Evolutionary conservation across 495 filamentous ascomycete species (phyloP).

Genomic region (Penicillium goetzii): DNA sequence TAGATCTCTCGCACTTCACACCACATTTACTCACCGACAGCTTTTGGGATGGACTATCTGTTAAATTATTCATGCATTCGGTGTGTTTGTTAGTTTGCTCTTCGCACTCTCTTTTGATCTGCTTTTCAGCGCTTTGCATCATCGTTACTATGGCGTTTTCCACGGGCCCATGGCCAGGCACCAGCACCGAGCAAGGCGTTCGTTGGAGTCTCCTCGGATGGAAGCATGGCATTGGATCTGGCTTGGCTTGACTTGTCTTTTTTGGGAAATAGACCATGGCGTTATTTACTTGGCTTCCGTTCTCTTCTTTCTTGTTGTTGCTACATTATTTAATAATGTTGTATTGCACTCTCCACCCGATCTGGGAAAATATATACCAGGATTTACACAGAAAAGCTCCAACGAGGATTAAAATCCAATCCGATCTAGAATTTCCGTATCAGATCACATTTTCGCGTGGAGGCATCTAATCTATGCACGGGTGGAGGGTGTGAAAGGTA

Average conservation of each 20-base stretch:
- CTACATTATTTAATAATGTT: background rate
- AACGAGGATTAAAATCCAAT: background rate
- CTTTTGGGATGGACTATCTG: background rate
- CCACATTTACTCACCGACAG: constrained; percentile 1
- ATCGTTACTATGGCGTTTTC: constrained; percentile 16
- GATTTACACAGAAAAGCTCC: background rate
- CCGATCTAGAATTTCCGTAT: background rate
- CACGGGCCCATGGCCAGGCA: background rate
- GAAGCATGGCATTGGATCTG: constrained; percentile 7
- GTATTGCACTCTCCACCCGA: background rate
- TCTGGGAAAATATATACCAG: background rate
- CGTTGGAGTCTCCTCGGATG: constrained; percentile 4
- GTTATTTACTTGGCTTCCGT: background rate
- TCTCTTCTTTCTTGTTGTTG: background rate
- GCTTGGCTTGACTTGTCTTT: background rate
- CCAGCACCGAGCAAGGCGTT: constrained; percentile 7
- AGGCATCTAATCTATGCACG: background rate
- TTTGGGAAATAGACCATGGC: background rate
- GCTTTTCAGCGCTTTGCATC: constrained; percentile 48
- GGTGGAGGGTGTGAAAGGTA: too few species aligned
- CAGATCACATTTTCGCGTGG: constrained; percentile 2
- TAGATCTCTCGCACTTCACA: constrained; percentile 12
- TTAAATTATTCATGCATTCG: background rate
- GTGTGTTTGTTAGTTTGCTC: constrained; percentile 1
- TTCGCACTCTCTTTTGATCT: constrained; percentile 17